Percentiles rank a stretch among this genome's conserved stretches.
Evolutionary conservation across 192 early-diverging fungal genomes (phyloP).

Genomic region (Pilaira anomala): DNA sequence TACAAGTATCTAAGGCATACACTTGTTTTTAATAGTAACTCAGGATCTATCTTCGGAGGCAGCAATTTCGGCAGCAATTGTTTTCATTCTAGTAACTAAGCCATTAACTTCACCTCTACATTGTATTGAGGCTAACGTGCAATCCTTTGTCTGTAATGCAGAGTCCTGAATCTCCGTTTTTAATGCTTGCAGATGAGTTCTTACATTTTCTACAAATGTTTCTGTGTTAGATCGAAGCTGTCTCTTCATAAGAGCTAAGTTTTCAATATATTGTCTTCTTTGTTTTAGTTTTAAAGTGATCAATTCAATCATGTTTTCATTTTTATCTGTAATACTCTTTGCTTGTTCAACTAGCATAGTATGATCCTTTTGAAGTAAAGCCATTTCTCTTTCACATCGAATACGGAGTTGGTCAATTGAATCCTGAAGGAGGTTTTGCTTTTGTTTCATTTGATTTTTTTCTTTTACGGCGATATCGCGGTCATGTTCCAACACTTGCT

Average conservation of each 20-base stretch:
- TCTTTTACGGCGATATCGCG: slow-evolving; percentile 19
- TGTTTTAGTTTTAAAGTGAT: slow-evolving; percentile 10
- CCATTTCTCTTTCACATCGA: slow-evolving; percentile 16
- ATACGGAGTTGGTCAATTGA: slow-evolving; percentile 13
- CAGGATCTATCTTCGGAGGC: slow-evolving; percentile 9
- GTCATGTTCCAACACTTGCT: slow-evolving; percentile 20
- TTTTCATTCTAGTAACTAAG: slow-evolving; percentile 19
- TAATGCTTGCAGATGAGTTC: slow-evolving; percentile 8
- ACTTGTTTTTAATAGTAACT: background rate
- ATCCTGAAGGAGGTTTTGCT: slow-evolving; percentile 21
- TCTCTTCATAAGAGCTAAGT: background rate
- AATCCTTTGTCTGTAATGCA: slow-evolving; percentile 13
- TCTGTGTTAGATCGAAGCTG: background rate
- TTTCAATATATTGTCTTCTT: background rate
- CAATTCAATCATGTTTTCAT: slow-evolving; percentile 4
- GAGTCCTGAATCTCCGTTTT: slow-evolving; percentile 12
- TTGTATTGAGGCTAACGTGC: slow-evolving; percentile 6
- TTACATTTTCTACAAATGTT: slow-evolving; percentile 13
- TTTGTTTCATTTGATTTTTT: slow-evolving; percentile 26
- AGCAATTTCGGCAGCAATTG: slow-evolving; percentile 13
- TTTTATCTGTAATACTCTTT: slow-evolving; percentile 13
- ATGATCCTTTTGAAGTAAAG: slow-evolving; percentile 18
- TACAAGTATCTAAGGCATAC: no score
- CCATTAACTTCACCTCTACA: slow-evolving; percentile 29
- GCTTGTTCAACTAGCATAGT: background rate